These are phyloP conservation scores for Pythium pyrilobum DNA, from an alignment of 352 stramenopile species.

Conservation along the genomic window DNA sequence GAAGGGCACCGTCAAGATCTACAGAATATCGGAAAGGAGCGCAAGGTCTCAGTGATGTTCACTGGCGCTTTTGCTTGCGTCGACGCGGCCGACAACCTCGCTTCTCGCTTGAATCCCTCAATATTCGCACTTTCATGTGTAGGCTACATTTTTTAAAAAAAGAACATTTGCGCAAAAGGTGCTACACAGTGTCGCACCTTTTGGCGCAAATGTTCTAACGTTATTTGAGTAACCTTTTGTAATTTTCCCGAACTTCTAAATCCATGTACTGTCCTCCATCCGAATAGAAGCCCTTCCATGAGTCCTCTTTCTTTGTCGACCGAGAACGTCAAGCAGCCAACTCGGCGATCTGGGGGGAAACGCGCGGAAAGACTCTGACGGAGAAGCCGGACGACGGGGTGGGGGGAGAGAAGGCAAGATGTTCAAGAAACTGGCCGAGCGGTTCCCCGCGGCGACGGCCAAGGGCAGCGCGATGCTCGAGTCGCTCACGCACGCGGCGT, in stretches of 20 bases:
- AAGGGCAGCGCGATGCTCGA: constrained; percentile 52
- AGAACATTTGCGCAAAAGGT: no score
- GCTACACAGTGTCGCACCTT: background rate
- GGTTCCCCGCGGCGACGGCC: constrained; percentile 55
- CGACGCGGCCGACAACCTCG: no score
- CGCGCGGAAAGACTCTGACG: no score
- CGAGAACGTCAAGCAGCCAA: background rate
- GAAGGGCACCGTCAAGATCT: no score
- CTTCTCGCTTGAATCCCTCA: no score
- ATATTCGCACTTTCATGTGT: no score
- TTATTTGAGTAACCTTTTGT: background rate
- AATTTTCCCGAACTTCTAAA: background rate
- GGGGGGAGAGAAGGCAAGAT: constrained; percentile 34
- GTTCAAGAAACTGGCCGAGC: constrained; percentile 78
- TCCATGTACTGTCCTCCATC: background rate
- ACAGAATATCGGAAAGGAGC: no score
- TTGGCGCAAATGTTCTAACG: background rate
- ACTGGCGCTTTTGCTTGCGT: no score
- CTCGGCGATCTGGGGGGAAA: no score
- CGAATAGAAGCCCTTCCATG: background rate
- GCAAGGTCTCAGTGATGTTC: no score
- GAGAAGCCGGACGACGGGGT: no score
- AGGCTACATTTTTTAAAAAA: no score
- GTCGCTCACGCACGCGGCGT: constrained; percentile 38
- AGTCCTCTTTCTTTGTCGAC: background rate